Conservation (phyloP, 1,284 basidiomycete genomes). For the Naganishia sp. region DNA sequence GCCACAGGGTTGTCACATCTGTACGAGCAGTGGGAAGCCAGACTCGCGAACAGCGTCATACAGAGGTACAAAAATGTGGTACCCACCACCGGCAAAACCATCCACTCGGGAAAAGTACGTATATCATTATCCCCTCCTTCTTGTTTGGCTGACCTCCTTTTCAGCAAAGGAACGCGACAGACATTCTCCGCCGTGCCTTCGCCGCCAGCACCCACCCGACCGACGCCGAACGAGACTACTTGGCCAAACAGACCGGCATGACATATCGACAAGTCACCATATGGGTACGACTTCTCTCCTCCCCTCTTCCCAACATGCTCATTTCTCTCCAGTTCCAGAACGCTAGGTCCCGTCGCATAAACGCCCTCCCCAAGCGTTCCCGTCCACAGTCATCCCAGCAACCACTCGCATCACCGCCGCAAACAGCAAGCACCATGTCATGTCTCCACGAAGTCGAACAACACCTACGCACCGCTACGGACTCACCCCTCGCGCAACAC, state of each 20-base stretch:
- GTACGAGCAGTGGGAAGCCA: not conserved
- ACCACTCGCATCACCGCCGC: not conserved
- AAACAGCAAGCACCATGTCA: slow-evolving; percentile 19
- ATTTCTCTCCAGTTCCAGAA: slow-evolving; percentile 23
- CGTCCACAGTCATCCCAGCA: slow-evolving; percentile 17
- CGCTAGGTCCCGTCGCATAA: slow-evolving; percentile 12
- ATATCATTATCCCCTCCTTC: too few species aligned
- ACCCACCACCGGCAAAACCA: too few species aligned
- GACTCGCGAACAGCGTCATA: not conserved
- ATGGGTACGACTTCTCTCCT: not conserved
- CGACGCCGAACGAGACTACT: slow-evolving; percentile 24
- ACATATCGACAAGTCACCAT: slow-evolving; percentile 16
- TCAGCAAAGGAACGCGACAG: not conserved
- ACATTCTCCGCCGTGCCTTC: slow-evolving; percentile 18
- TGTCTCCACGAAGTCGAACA: slow-evolving; percentile 20
- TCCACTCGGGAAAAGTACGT: too few species aligned
- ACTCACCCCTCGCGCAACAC: slow-evolving; percentile 25
- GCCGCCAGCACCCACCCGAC: slow-evolving; percentile 10
- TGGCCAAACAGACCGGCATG: slow-evolving; percentile 13
- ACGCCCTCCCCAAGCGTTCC: slow-evolving; percentile 3
- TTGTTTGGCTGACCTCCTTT: too few species aligned
- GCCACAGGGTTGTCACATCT: not conserved
- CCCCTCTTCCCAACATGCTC: not conserved
- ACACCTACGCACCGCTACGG: slow-evolving; percentile 15
- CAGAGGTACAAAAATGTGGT: too few species aligned